phyloP scores from a whole-genome alignment of 306 rosid genomes.

The Prunus mongolica region DNA sequence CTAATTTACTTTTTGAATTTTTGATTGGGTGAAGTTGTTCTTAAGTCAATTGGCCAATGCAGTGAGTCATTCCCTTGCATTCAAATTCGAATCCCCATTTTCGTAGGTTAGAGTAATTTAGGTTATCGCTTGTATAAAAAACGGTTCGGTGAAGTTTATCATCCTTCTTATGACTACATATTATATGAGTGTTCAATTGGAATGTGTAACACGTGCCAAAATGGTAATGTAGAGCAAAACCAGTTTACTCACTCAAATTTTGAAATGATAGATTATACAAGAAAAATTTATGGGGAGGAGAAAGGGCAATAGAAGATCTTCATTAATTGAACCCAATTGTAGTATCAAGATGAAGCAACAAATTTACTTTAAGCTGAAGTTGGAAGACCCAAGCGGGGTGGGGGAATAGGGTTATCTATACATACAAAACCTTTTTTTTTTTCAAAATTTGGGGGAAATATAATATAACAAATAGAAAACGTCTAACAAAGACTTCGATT shows the following conservation, averaged over 20 bases:
- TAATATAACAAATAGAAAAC: neutral
- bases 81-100: too few relatives aligned
- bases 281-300: neutral
- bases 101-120: too few relatives aligned
- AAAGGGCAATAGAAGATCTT: neutral
- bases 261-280: neutral
- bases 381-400: neutral
- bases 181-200: too few relatives aligned
- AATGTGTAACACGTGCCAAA: too few relatives aligned
- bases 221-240: too few relatives aligned
- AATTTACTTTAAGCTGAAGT: constrained; percentile 17
- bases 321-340: neutral
- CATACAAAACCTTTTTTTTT: constrained; percentile 35
- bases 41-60: too few relatives aligned
- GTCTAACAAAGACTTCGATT: constrained; percentile 25
- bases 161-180: too few relatives aligned
- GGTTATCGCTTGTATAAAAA: too few relatives aligned
- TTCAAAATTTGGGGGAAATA: constrained; percentile 18
- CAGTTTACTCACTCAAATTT: too few relatives aligned
- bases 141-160: too few relatives aligned
- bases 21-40: neutral
- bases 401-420: constrained; percentile 26
- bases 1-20: neutral
- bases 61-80: too few relatives aligned
- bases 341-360: constrained; percentile 8